A percentile compares a stretch with the other conserved stretches of the same genome.
Evolutionary conservation across 192 early-diverging fungal genomes (phyloP).

Genomic region (Linnemannia schmuckeri): DNA sequence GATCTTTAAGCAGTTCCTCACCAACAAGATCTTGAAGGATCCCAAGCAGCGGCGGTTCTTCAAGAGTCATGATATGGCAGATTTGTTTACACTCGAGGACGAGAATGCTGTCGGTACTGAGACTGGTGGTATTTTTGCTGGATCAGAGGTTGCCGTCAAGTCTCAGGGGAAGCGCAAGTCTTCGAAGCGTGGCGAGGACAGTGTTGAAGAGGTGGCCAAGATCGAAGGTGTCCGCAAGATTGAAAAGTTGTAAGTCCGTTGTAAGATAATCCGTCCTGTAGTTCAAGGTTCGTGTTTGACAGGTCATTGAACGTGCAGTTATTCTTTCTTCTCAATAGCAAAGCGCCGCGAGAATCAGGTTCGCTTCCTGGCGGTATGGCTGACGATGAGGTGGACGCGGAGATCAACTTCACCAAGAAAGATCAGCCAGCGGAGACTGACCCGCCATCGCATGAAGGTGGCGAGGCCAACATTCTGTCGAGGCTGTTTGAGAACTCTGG

Average conservation of each 20-base stretch:
- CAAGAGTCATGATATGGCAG: constrained; percentile 84
- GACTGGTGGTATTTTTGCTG: constrained; percentile 88
- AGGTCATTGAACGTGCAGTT: not conserved
- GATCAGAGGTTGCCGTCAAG: constrained; percentile 71
- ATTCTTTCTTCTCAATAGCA: not conserved
- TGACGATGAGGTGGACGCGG: constrained; percentile 32
- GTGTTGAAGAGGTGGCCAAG: constrained; percentile 32
- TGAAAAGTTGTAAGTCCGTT: constrained; percentile 35
- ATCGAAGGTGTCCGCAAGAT: constrained; percentile 30
- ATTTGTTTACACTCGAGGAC: constrained; percentile 85
- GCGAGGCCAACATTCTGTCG: constrained; percentile 75
- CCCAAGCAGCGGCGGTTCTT: constrained; percentile 92
- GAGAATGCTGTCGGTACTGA: constrained; percentile 75
- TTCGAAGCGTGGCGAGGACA: constrained; percentile 27
- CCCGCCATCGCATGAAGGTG: constrained; percentile 10
- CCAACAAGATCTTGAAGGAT: constrained; percentile 96
- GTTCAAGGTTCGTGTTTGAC: constrained; percentile 7
- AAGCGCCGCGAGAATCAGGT: constrained; percentile 39
- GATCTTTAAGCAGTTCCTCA: constrained; percentile 97
- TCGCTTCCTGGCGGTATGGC: constrained; percentile 40
- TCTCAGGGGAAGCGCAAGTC: constrained; percentile 13
- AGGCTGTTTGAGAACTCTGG: constrained; percentile 88
- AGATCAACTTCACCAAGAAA: constrained; percentile 17
- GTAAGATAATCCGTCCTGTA: not conserved
- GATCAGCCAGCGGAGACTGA: not conserved